Conservation (phyloP, 306 rosid species). For the Quercus berberidifolia region DNA sequence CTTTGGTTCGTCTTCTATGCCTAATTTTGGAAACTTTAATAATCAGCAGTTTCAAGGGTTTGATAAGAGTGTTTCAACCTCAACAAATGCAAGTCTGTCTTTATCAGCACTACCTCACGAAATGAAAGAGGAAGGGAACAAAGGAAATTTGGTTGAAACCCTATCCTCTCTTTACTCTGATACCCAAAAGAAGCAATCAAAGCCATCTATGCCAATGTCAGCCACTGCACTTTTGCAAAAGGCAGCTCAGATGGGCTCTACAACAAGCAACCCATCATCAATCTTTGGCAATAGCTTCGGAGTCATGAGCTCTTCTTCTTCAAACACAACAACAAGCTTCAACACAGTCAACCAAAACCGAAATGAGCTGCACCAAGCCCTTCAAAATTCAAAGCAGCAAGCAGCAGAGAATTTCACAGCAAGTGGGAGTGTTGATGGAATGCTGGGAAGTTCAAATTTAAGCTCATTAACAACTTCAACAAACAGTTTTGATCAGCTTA, state of each 20-base stretch:
- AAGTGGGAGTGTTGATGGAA: not conserved
- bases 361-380: conserved; percentile 13
- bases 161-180: not conserved
- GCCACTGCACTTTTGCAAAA: conserved; percentile 64
- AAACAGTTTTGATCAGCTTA: conserved; percentile 38
- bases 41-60: not conserved
- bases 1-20: conserved; percentile 46
- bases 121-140: conserved; percentile 34
- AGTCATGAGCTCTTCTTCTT: conserved; percentile 50
- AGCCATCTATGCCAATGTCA: conserved; percentile 61
- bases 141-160: conserved; percentile 14
- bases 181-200: conserved; percentile 9
- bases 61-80: conserved; percentile 21
- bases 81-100: conserved; percentile 44
- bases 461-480: conserved; percentile 36
- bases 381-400: conserved; percentile 28
- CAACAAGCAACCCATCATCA: conserved; percentile 43
- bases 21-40: conserved; percentile 31
- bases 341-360: conserved; percentile 13
- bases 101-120: conserved; percentile 36
- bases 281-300: conserved; percentile 49
- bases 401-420: conserved; percentile 12
- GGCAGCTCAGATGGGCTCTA: conserved; percentile 73
- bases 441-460: conserved; percentile 7
- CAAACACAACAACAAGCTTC: conserved; percentile 34